Evolutionary conservation across 805 yeast species (phyloP), one percentile per base, ranked within the genome.

Genomic region (Kodamaea neixiangensis): DNA sequence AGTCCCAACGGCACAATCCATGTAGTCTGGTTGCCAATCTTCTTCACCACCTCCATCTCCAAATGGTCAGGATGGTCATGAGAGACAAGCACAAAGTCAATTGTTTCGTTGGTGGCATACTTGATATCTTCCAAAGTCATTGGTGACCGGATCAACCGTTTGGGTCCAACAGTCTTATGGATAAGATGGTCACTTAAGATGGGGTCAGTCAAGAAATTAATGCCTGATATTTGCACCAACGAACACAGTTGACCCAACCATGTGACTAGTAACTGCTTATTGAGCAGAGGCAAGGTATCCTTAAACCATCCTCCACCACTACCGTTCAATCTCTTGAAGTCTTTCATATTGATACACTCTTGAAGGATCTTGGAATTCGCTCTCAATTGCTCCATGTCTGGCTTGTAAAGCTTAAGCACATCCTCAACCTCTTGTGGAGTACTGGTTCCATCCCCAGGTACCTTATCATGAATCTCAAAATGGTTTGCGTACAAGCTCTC

Each of bases 1-100:
- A 93, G 75, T 0, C 98, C 98, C 15, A 79, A 60, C 0, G 98
- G 98, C 0, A 92, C 96, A 7, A 93, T 77, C 97, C 98, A 93
- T 1, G 80, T 73, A 1, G 86, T 73, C 3, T 67, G 56, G 56
- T 88, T 85, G 10, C 87, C 85, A 21, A 74, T 62, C 45, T 71
- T 58, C 37, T 68, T 62, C 13, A 84, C 80, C 7, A 87, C 73
- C 25, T 75, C 81, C 50, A 79, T 72, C 60, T 93, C 98, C 42
- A 93, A 69, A 69, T 93, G 98, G 66, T 93, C 98, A 1, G 97
- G 98, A 62, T 93, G 98, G 63, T 93, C 92, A 65, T 93, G 98
- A 1, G 96, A 87, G 0, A 93, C 96, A 17, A 93, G 63, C 0
- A 90, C 84, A 50, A 85, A 81, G 54, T 89, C 84, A 5, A 75